A percentile compares a stretch with the other conserved stretches of the same genome.
Conservation (phyloP, 805 yeast genomes). For the Kockiozyma suomiensis region DNA sequence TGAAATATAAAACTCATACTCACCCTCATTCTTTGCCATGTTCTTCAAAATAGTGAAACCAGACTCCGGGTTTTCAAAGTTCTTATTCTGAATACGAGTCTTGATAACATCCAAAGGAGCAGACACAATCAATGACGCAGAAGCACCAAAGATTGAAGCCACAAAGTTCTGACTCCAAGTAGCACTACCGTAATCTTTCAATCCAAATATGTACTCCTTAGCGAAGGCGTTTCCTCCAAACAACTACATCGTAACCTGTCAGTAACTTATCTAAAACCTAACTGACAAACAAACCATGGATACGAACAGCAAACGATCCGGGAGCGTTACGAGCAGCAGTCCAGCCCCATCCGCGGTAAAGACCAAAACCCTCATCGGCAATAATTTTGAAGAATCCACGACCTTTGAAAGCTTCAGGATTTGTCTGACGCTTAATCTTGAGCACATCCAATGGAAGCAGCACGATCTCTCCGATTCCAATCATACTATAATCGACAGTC, state of each 20-base stretch:
- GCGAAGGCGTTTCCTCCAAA: conserved; percentile 99
- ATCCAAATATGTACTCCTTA: conserved; percentile 88
- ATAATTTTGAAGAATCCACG: conserved; percentile 90
- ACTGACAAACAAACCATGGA: not conserved
- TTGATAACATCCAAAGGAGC: conserved; percentile 98
- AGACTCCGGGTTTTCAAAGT: conserved; percentile 92
- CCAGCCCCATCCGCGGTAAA: conserved; percentile 99
- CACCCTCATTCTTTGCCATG: conserved; percentile 78
- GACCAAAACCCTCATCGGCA: conserved; percentile 86
- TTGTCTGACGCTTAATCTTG: conserved; percentile 98
- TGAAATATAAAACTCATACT: not conserved
- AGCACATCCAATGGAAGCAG: conserved; percentile 93
- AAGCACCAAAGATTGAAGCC: conserved; percentile 94
- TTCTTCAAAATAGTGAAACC: conserved; percentile 92
- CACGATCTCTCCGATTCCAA: conserved; percentile 97
- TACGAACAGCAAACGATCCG: conserved; percentile 77
- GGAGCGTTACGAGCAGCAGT: conserved; percentile 99
- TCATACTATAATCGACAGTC: conserved; percentile 54
- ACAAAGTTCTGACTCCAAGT: conserved; percentile 95
- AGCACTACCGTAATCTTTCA: conserved; percentile 84
- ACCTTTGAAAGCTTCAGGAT: conserved; percentile 99
- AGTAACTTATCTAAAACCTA: conserved; percentile 42
- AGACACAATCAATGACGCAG: conserved; percentile 92
- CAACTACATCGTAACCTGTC: conserved; percentile 41
- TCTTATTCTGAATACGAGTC: conserved; percentile 96